Percentiles rank a stretch among this genome's conserved stretches.
phyloP scores from a whole-genome alignment of 1,284 basidiomycete genomes.

The Ganoderma boninense region DNA sequence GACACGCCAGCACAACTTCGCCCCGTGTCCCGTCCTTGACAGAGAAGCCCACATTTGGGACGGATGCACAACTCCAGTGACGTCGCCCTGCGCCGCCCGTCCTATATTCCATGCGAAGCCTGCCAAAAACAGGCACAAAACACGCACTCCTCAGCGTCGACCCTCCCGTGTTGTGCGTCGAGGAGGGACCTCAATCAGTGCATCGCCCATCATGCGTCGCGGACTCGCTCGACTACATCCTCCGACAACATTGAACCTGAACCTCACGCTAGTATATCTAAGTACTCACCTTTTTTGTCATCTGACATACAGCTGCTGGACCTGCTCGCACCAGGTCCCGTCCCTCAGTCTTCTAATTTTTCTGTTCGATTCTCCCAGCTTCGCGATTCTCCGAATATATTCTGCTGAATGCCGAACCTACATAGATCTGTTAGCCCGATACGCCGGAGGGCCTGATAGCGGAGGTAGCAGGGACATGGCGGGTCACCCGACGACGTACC shows the following conservation, averaged over 20 bases:
- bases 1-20: neutral
- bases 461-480: no score
- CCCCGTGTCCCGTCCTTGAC: neutral
- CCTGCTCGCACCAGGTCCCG: neutral
- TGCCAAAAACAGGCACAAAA: neutral
- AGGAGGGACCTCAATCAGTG: neutral
- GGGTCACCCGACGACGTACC: conserved; percentile 1
- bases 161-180: neutral
- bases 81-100: neutral
- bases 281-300: neutral
- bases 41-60: neutral
- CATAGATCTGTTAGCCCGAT: neutral
- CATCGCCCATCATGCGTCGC: neutral
- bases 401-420: neutral
- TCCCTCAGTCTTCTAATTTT: neutral
- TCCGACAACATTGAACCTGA: neutral
- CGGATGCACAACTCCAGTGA: neutral
- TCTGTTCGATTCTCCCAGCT: neutral
- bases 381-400: neutral
- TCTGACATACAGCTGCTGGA: neutral
- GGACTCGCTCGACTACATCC: neutral
- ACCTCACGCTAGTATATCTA: neutral
- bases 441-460: neutral
- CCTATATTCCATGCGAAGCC: neutral
- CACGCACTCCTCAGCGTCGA: no score